Conservation (phyloP, 164 flowering plant genomes). For the Aristolochia fimbriata region DNA sequence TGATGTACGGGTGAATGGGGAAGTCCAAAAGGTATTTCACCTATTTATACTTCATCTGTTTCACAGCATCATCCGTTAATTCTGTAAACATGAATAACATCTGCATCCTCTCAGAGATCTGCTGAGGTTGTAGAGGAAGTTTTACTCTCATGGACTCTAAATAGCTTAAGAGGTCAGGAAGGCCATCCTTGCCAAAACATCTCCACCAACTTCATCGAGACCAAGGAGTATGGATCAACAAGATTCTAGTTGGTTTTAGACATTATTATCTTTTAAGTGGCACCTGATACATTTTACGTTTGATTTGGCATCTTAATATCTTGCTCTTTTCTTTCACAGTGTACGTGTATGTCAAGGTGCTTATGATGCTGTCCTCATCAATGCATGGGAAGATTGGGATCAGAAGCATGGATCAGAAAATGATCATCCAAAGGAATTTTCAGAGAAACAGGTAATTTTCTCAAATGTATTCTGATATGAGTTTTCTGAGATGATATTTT, state of each 20-base stretch:
- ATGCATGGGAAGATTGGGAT: slow-evolving; percentile 96
- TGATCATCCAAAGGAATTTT: slow-evolving; percentile 73
- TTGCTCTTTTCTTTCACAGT: slow-evolving; percentile 23
- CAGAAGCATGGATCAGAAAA: slow-evolving; percentile 70
- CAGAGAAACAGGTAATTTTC: slow-evolving; percentile 61
- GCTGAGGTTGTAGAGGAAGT: slow-evolving; percentile 89
- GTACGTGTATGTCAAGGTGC: slow-evolving; percentile 73
- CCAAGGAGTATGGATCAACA: slow-evolving; percentile 58
- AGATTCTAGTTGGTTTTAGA: background rate
- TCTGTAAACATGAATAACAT: slow-evolving; percentile 3
- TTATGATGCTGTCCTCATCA: slow-evolving; percentile 55
- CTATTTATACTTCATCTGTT: slow-evolving; percentile 3
- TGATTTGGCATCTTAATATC: background rate
- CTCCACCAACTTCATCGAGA: slow-evolving; percentile 69
- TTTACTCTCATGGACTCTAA: slow-evolving; percentile 66
- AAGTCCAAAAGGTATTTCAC: slow-evolving; percentile 68
- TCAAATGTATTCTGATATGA: background rate
- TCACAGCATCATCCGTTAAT: background rate
- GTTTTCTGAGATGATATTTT: background rate
- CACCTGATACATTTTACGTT: background rate
- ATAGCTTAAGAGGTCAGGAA: slow-evolving; percentile 41
- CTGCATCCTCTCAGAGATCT: slow-evolving; percentile 48
- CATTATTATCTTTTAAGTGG: background rate
- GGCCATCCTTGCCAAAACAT: slow-evolving; percentile 26
- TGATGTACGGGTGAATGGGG: slow-evolving; percentile 78